Evolutionary conservation across 2,329 filamentous ascomycete genomes (phyloP), one percentile per base, ranked within the genome.

Genomic region (Aspergillus aculeatus): DNA sequence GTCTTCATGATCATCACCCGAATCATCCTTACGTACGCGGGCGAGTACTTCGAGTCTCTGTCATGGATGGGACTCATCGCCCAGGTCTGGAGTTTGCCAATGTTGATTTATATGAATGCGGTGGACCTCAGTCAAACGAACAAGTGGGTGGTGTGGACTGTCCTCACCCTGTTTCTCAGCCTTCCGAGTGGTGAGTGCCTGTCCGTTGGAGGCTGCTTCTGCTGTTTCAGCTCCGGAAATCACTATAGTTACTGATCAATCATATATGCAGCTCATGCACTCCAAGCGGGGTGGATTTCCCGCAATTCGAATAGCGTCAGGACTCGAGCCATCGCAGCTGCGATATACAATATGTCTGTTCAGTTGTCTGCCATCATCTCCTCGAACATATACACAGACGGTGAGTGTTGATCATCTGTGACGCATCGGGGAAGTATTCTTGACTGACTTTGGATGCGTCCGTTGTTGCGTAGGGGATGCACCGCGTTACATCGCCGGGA

Each of bases 401-500:
- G 66, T 69, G 47, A 50, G 66, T 66, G 21, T 23, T 2, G 11
- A 14, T 12, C 41, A 5, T 14, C 10, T 4, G 7, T n/a, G n/a
- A 19, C 19, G n/a, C 26, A 29, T 29, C 26, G 6, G n/a, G n/a
- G 3, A 29, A 31, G 47, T 35, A 47, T 23, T 14, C 19, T 59
- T 32, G 41, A 47, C 51, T 51, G 10, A 54, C 11, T 44, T 38
- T 58, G 61, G 38, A 65, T 47, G 12, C 16, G 16, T 26, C 35
- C 3, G 35, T 84, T 83, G 65, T 83, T 76, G 81, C 24, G 71
- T 80, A 19, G 79, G 80, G 64, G 83, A 85, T 59, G 71, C 71
- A 2, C 83, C 83, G 0, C 81, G 80, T 64, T 85, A 84, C 69
- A 78, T 81, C 62, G 72, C 67, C 10, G 83, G 84, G 6, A 85